These are phyloP conservation scores for Exophiala spinifera DNA, from an alignment of 2,329 filamentous ascomycete genomes.

Conservation along the genomic window DNA sequence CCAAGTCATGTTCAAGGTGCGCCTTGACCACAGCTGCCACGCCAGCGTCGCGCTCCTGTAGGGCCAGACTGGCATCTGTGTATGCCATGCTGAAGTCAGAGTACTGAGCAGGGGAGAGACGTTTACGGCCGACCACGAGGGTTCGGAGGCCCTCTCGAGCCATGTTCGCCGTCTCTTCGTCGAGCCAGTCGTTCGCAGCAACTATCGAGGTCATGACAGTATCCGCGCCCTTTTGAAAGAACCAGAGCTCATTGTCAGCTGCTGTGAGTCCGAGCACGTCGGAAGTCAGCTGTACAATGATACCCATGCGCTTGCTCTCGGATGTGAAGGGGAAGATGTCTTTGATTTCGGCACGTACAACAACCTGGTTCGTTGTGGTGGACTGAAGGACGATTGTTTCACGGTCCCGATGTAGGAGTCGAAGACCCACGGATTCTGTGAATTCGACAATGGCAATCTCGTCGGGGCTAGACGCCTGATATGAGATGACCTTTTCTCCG, in stretches of 20 bases:
- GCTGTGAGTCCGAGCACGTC: constrained; percentile 43
- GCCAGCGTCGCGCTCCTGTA: constrained; percentile 74
- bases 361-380: constrained; percentile 66
- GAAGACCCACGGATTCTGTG: constrained; percentile 87
- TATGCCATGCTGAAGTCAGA: constrained; percentile 72
- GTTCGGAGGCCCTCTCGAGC: constrained; percentile 92
- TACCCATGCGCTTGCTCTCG: constrained; percentile 96
- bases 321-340: constrained; percentile 98
- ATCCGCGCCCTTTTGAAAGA: constrained; percentile 97
- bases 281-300: constrained; percentile 79
- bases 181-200: constrained; percentile 94
- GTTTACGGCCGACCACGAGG: constrained; percentile 89
- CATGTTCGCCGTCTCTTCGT: constrained; percentile 99
- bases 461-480: constrained; percentile 95
- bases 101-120: constrained; percentile 74
- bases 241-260: constrained; percentile 78
- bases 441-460: constrained; percentile 97
- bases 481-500: constrained; percentile 73
- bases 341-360: constrained; percentile 82
- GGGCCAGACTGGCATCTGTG: constrained; percentile 73
- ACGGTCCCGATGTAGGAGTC: constrained; percentile 79
- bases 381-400: constrained; percentile 80
- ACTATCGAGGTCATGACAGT: constrained; percentile 98
- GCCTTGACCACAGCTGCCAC: constrained; percentile 78
- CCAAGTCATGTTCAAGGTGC: constrained; percentile 81